Evolutionary conservation across 164 flowering plant genomes (phyloP).

Genomic region (Aristolochia fimbriata): DNA sequence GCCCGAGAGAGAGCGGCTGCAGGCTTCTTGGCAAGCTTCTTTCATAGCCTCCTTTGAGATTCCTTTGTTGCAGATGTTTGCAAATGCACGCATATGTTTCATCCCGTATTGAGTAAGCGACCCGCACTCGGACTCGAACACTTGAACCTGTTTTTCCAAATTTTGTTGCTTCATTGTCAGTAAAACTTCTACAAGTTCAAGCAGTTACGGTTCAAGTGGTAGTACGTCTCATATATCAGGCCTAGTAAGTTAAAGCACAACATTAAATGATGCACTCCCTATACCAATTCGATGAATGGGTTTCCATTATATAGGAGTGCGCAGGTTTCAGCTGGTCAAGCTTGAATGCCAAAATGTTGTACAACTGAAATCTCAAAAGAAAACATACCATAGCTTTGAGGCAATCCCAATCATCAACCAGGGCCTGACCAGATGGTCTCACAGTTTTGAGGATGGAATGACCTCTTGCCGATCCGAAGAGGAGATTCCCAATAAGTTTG

Average conservation of each 20-base stretch:
- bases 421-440: conserved; percentile 38
- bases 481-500: conserved; percentile 43
- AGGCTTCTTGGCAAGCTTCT: conserved; percentile 44
- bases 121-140: conserved; percentile 68
- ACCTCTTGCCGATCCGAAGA: conserved; percentile 46
- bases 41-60: conserved; percentile 36
- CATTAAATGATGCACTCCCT: too few relatives aligned
- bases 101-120: conserved; percentile 81
- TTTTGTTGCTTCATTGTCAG: too few relatives aligned
- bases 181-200: too few relatives aligned
- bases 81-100: conserved; percentile 94
- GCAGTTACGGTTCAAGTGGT: too few relatives aligned
- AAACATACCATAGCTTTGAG: conserved; percentile 56
- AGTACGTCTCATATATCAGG: too few relatives aligned
- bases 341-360: too few relatives aligned
- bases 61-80: conserved; percentile 72
- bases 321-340: too few relatives aligned
- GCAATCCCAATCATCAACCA: conserved; percentile 87
- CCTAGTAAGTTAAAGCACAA: too few relatives aligned
- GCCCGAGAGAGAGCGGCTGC: conserved; percentile 18
- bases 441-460: conserved; percentile 27
- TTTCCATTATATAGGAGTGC: too few relatives aligned
- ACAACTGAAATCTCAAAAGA: not conserved
- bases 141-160: conserved; percentile 37
- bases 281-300: too few relatives aligned